Evolutionary conservation across 2,329 filamentous ascomycete genomes (phyloP), one percentile per base, ranked within the genome.

Genomic region (Pseudogymnoascus pannorum): DNA sequence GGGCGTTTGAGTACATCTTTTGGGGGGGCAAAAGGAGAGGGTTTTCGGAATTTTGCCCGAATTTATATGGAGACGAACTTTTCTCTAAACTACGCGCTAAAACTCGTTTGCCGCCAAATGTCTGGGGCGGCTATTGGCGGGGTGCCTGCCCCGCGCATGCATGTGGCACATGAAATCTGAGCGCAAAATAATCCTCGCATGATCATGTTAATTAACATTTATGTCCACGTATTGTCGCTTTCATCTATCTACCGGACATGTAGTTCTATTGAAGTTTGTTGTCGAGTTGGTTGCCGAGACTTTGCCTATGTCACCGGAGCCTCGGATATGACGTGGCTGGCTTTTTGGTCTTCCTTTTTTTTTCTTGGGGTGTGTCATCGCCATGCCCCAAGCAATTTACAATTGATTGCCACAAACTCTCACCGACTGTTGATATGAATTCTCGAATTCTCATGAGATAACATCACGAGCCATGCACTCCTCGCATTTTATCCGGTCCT

Each of bases 41-140:
- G 48, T 54, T 54, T 54, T 54, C 48, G 26, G 48, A 54, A 7
- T 33, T 29, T 12, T 54, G 48, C 48, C 48, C 26, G 48, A 54
- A 54, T 54, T 54, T 54, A 54, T 54, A 54, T 54, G 48, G 48
- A 54, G 48, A 54, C 48, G 48, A 54, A 54, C 48, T 54, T 54
- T 54, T 54, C 16, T 20, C 26, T 54, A 54, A 54, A 26, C 26
- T 33, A 54, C 48, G 48, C 48, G 48, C 48, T 54, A 54, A 54
- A 54, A 54, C 5, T 54, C 26, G 48, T 54, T 54, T 54, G 48
- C 48, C 48, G 48, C 48, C 22, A 54, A 54, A 14, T 54, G 48
- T 54, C 48, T 33, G 26, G 48, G 48, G 48, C 48, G 48, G 48
- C 48, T 54, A 54, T 54, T 54, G 48, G 48, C 48, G 48, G 48